Evolutionary conservation across 2,329 filamentous ascomycete genomes (phyloP), one percentile per base, ranked within the genome.

Genomic region (Colletotrichum orchidophilum): DNA sequence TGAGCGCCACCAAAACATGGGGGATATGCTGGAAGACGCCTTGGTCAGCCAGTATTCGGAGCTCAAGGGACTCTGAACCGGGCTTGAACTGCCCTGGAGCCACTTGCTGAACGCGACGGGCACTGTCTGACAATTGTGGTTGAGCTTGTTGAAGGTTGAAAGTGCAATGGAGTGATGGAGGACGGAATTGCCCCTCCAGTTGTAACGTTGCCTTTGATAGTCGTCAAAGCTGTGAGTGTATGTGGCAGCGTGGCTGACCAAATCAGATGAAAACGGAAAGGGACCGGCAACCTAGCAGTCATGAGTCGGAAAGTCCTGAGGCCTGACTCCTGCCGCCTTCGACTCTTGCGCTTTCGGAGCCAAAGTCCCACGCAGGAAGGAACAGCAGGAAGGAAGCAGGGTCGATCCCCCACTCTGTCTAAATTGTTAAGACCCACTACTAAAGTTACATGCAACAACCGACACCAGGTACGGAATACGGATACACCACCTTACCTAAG

Each of bases 181-280:
- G 58, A 49, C 27, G 55, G 27, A 68, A 54, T 58, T 52, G 63
- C 68, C 69, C 58, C 69, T 63, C 64, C 69, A 68, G 69, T 12
- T 71, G 69, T 63, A 71, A 71, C 69, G 69, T 71, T 71, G 69
- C 69, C 58, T 71, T 39, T 63, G 64, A 60, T 63, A 69, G 53
- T 31, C 18, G 13, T 5, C 42, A 12, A 15, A 27, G 27, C 53
- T 33, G n/a, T 18, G 15, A 54, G 27, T 55, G 52, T 18, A n/a
- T 2, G 57, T 46, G 57, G 33, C n/a, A n/a, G n/a, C 21, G 62
- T 66, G 66, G 67, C 57, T 67, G 57, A 46, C 50, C 57, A 50
- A 50, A 67, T 62, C 63, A 67, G 66, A 70, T 49, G 66, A 60
- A 66, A 70, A 63, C 66, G 66, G 62, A 57, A 13, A 21, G n/a